Conservation (phyloP, 1,139 yeast genomes). For the Candida gigantensis region DNA sequence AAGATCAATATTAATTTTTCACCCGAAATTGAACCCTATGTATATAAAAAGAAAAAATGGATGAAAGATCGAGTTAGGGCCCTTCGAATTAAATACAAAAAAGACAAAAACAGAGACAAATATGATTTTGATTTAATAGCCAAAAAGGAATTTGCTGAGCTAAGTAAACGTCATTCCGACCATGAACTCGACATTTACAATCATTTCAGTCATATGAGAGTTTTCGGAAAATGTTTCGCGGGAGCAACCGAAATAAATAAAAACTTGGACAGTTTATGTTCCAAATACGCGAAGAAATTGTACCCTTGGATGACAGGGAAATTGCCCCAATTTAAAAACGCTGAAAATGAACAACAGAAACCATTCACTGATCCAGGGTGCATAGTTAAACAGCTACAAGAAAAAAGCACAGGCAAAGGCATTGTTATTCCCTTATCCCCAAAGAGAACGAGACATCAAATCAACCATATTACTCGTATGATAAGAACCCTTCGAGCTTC, state of each 20-base stretch:
- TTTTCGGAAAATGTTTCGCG: conserved; percentile 33
- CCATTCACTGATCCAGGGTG: conserved; percentile 11
- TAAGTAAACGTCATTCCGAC: conserved; percentile 16
- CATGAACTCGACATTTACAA: conserved; percentile 24
- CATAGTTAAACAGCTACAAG: conserved; percentile 16
- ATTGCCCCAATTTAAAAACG: conserved; percentile 20
- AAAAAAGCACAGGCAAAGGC: conserved; percentile 29
- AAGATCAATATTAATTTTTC: conserved; percentile 15
- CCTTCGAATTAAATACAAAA: conserved; percentile 17
- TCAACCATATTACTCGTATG: conserved; percentile 23
- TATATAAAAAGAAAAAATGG: conserved; percentile 33
- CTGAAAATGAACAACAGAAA: conserved; percentile 17
- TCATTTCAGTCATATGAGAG: conserved; percentile 28
- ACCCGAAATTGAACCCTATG: conserved; percentile 20
- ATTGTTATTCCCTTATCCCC: conserved; percentile 36
- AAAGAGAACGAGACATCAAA: conserved; percentile 16
- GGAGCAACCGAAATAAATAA: conserved; percentile 8
- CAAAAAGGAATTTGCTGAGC: conserved; percentile 13
- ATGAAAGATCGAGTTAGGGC: conserved; percentile 17
- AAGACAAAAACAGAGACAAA: conserved; percentile 12
- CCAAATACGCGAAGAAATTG: conserved; percentile 15
- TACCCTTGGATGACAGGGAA: conserved; percentile 25
- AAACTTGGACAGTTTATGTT: conserved; percentile 14
- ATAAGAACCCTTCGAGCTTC: conserved; percentile 29
- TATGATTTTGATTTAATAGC: conserved; percentile 17